These are phyloP conservation scores for Yamadazyma conglobata DNA, from an alignment of 1,139 yeast genomes.

Conservation along the genomic window DNA sequence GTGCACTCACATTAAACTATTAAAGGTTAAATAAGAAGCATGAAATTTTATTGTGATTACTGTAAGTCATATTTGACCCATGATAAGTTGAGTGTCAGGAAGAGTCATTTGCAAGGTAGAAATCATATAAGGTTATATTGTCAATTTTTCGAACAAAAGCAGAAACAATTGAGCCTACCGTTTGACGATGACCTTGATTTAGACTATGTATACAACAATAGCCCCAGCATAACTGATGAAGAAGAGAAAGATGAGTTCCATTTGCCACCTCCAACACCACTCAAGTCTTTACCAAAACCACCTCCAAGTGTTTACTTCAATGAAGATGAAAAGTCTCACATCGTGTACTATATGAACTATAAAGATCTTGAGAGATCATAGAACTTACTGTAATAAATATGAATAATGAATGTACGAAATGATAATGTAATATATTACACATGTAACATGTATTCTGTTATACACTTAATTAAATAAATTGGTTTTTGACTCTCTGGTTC, in stretches of 20 bases:
- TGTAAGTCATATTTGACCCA: constrained; percentile 85
- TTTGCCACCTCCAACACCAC: constrained; percentile 36
- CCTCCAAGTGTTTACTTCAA: constrained; percentile 32
- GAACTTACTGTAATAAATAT: too few relatives aligned
- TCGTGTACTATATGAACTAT: constrained; percentile 4
- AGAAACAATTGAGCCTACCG: constrained; percentile 46
- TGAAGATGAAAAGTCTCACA: constrained; percentile 11
- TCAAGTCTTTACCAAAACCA: constrained; percentile 30
- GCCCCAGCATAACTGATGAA: constrained; percentile 42
- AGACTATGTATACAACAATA: constrained; percentile 31
- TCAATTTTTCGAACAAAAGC: constrained; percentile 67
- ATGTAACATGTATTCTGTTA: too few relatives aligned
- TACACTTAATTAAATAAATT: too few relatives aligned
- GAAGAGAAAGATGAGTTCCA: constrained; percentile 14
- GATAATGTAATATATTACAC: too few relatives aligned
- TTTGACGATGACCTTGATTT: constrained; percentile 35
- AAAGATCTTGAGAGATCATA: constrained; percentile 1
- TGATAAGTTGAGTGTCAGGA: constrained; percentile 82
- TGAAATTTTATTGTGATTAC: constrained; percentile 76
- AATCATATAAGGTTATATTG: constrained; percentile 75
- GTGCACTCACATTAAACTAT: too few relatives aligned
- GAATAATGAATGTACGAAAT: too few relatives aligned
- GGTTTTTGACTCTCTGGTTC: too few relatives aligned
- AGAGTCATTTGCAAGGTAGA: constrained; percentile 77
- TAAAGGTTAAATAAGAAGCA: constrained; percentile 3